phyloP scores from a whole-genome alignment of 1,284 basidiomycete genomes.

The Ustilago bromivora region DNA sequence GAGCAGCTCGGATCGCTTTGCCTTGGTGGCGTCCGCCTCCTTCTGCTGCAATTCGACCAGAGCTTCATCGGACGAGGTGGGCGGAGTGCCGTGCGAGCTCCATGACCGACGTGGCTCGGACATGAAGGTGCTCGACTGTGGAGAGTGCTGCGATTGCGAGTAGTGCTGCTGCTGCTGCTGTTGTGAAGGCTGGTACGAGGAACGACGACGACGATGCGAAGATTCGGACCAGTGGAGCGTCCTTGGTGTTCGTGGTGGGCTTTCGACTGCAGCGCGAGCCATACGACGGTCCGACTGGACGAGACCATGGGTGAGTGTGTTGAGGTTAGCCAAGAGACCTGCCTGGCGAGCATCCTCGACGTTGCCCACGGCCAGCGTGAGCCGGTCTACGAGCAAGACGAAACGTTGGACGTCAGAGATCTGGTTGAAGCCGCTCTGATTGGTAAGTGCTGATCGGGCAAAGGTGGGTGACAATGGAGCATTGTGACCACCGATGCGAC shows the following conservation, averaged over 20 bases:
- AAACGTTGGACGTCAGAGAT: conserved; percentile 40
- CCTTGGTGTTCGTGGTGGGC: conserved; percentile 35
- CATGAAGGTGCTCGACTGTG: conserved; percentile 18
- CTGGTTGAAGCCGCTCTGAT: conserved; percentile 3
- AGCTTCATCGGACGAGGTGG: conserved; percentile 38
- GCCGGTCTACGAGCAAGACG: conserved; percentile 34
- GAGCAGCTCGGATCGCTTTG: conserved; percentile 13
- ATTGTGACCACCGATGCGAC: conserved; percentile 34
- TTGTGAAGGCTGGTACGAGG: conserved; percentile 10
- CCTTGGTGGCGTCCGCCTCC: conserved; percentile 2
- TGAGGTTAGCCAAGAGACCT: conserved; percentile 25
- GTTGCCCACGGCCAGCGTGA: conserved; percentile 7
- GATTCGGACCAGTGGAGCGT: conserved; percentile 14
- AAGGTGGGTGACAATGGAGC: conserved; percentile 40
- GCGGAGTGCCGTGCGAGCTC: conserved; percentile 29
- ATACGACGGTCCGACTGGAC: conserved; percentile 31
- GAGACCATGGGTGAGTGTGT: conserved; percentile 12
- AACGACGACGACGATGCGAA: conserved; percentile 26
- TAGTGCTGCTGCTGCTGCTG: conserved; percentile 9
- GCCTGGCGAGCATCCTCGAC: conserved; percentile 11
- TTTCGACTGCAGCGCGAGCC: conserved; percentile 14
- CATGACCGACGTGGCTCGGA: conserved; percentile 27
- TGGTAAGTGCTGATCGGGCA: conserved; percentile 6
- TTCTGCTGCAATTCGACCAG: conserved; percentile 18
- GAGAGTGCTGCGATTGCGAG: conserved; percentile 18